phyloP scores from a whole-genome alignment of 2,329 filamentous ascomycete genomes.

The Neofusicoccum umdonicola region DNA sequence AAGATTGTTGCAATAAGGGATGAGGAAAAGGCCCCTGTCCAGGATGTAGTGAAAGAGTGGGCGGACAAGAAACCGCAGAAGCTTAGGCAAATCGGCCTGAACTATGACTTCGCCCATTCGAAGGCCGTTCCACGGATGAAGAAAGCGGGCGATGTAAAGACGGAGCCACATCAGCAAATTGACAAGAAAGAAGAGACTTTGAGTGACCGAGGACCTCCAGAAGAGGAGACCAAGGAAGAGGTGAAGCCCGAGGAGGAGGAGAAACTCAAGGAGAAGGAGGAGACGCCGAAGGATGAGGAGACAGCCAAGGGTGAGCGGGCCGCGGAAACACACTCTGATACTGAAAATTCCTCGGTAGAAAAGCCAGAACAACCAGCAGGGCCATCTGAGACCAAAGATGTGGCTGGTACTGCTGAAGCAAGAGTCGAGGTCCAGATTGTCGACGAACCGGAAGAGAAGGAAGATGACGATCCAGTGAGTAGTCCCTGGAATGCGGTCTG shows the following conservation, averaged over 20 bases:
- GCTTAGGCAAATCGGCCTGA: slow-evolving; percentile 66
- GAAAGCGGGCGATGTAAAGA: slow-evolving; percentile 24
- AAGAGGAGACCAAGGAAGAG: neutral
- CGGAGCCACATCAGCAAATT: neutral
- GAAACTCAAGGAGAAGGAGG: neutral
- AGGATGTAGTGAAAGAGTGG: slow-evolving; percentile 65
- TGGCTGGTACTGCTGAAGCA: neutral
- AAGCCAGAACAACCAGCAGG: neutral
- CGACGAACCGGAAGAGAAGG: slow-evolving; percentile 15
- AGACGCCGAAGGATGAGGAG: neutral
- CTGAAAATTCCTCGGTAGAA: neutral
- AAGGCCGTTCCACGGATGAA: slow-evolving; percentile 57
- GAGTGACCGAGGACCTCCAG: neutral
- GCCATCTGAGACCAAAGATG: neutral
- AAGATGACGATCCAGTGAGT: slow-evolving; percentile 44
- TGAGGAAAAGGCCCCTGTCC: slow-evolving; percentile 53
- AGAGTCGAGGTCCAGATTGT: too few species aligned
- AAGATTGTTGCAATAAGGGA: slow-evolving; percentile 68
- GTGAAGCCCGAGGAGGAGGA: neutral
- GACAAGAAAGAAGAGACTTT: neutral
- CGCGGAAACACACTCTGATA: neutral
- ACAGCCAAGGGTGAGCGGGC: neutral
- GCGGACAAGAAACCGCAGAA: slow-evolving; percentile 68
- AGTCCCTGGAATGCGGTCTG: slow-evolving; percentile 62
- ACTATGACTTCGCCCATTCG: slow-evolving; percentile 68